Evolutionary conservation across 495 filamentous ascomycete species (phyloP).

Genomic region (Clavariopsis aquatica): DNA sequence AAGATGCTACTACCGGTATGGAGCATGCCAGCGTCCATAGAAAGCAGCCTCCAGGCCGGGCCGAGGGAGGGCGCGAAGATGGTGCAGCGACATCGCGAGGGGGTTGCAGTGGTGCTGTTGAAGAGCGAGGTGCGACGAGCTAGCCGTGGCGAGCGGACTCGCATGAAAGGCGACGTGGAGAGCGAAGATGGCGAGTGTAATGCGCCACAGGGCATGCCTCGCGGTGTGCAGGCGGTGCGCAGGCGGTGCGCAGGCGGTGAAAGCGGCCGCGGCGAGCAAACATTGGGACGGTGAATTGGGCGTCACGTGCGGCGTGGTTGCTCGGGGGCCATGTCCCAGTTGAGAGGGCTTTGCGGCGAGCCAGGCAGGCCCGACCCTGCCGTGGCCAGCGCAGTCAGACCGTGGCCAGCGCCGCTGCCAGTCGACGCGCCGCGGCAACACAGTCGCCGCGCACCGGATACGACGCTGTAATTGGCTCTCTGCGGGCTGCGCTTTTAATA

Average conservation of each 20-base stretch:
- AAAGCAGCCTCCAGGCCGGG: too few relatives aligned
- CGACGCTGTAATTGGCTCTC: neutral
- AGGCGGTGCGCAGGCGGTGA: neutral
- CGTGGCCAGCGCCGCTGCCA: neutral
- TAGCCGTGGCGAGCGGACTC: neutral
- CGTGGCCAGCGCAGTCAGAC: neutral
- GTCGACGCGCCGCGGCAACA: neutral
- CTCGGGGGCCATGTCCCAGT: neutral
- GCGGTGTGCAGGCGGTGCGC: too few relatives aligned
- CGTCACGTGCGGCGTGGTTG: neutral
- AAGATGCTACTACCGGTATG: too few relatives aligned
- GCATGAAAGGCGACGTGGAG: neutral
- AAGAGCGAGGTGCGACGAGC: neutral
- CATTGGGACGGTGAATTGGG: neutral
- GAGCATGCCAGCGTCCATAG: too few relatives aligned
- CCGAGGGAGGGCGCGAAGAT: neutral
- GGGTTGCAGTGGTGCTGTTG: neutral
- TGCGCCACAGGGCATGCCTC: neutral
- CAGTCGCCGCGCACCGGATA: neutral
- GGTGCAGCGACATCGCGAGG: neutral
- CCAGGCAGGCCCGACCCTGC: neutral
- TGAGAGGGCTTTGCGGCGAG: too few relatives aligned
- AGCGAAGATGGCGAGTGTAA: neutral
- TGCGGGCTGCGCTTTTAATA: conserved; percentile 8
- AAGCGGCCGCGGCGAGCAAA: neutral